Percentiles rank a stretch among this genome's conserved stretches.
Evolutionary conservation across 495 filamentous ascomycete species (phyloP).

Genomic region (Platismatia glauca): DNA sequence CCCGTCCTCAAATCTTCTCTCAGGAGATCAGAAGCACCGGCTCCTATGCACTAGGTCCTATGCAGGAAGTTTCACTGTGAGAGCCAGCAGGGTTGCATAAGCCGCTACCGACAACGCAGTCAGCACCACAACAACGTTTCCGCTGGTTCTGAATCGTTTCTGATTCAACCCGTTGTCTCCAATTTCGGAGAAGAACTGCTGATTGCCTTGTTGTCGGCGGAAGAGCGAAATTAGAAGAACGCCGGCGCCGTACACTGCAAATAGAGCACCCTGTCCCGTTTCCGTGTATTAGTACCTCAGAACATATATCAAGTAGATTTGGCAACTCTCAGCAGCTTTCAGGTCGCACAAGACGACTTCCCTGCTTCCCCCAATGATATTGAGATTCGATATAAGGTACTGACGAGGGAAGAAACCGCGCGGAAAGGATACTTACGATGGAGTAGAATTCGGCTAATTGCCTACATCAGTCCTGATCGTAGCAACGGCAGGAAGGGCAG

Average conservation of each 20-base stretch:
- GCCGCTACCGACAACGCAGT: conserved; percentile 73
- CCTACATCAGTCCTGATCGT: not conserved
- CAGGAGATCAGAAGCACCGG: not conserved
- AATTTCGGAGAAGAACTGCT: conserved; percentile 79
- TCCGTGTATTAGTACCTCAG: not conserved
- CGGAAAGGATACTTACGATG: conserved; percentile 1
- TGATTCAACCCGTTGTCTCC: conserved; percentile 56
- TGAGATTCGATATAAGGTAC: not conserved
- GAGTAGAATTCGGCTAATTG: conserved; percentile 12
- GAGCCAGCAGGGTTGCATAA: conserved; percentile 67
- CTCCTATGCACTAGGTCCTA: no score
- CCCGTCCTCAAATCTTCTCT: not conserved
- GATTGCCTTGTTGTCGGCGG: conserved; percentile 80
- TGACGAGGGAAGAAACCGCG: not conserved
- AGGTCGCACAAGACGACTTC: not conserved
- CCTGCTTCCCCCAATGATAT: not conserved
- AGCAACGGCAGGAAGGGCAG: conserved; percentile 39
- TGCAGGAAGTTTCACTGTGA: conserved; percentile 53
- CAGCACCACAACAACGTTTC: conserved; percentile 66
- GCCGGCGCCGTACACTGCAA: conserved; percentile 81
- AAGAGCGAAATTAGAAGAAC: conserved; percentile 73
- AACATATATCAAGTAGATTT: not conserved
- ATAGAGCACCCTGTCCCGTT: conserved; percentile 47
- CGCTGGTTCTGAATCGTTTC: conserved; percentile 84
- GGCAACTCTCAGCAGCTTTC: not conserved